These are phyloP conservation scores for Backusella sp. DNA, from an alignment of 192 early-diverging fungal species.

Conservation along the genomic window DNA sequence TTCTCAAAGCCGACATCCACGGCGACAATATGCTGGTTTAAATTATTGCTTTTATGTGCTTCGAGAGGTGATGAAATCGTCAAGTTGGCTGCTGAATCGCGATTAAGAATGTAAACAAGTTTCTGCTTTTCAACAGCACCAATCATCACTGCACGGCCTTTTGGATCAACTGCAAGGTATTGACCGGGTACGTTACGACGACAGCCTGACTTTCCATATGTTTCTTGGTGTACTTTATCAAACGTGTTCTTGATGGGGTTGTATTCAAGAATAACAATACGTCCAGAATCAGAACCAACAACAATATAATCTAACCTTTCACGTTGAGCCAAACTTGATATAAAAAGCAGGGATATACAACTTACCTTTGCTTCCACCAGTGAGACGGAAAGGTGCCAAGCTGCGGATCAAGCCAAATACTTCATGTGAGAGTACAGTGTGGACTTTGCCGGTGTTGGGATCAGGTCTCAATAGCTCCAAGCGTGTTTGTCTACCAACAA, in stretches of 20 bases:
- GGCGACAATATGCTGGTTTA: conserved; percentile 80
- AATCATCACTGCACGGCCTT: conserved; percentile 95
- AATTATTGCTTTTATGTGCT: conserved; percentile 78
- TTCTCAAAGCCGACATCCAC: conserved; percentile 99
- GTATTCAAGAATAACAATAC: conserved; percentile 89
- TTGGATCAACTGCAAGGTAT: conserved; percentile 94
- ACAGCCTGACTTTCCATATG: conserved; percentile 90
- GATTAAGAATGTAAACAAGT: conserved; percentile 95
- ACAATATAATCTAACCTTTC: conserved; percentile 81
- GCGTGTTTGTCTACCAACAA: conserved; percentile 67
- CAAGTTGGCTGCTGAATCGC: conserved; percentile 78
- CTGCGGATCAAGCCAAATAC: conserved; percentile 87
- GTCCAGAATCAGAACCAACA: conserved; percentile 87
- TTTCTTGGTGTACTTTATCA: conserved; percentile 85
- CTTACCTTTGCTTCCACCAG: conserved; percentile 85
- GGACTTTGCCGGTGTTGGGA: conserved; percentile 76
- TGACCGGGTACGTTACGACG: conserved; percentile 92
- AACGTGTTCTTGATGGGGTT: conserved; percentile 71
- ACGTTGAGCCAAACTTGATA: background rate
- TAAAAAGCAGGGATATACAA: background rate
- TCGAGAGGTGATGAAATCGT: conserved; percentile 96
- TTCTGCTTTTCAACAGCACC: conserved; percentile 93
- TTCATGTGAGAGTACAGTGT: conserved; percentile 67
- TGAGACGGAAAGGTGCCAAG: conserved; percentile 81
- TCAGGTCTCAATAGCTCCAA: conserved; percentile 85